Evolutionary conservation across 768 basidiomycete genomes (phyloP).

Genomic region (Kwoniella dendrophila): DNA sequence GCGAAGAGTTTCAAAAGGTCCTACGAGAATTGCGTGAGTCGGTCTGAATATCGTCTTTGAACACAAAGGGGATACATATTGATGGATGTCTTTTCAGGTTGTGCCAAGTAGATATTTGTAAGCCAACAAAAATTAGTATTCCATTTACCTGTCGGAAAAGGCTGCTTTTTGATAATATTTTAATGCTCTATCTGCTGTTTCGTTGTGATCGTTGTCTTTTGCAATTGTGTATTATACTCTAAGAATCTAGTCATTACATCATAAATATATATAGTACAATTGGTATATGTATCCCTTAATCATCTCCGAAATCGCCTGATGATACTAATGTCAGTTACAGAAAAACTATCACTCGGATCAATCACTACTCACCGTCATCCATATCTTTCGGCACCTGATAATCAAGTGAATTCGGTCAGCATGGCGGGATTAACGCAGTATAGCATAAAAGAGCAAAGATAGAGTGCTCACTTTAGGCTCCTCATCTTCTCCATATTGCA

Average conservation of each 20-base stretch:
- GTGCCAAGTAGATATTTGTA: too few relatives aligned
- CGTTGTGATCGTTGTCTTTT: too few relatives aligned
- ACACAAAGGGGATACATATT: too few relatives aligned
- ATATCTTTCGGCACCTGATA: constrained; percentile 76
- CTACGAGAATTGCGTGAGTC: constrained; percentile 4
- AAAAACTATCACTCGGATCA: not conserved
- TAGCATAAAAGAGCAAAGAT: not conserved
- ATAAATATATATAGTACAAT: not conserved
- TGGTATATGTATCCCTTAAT: constrained; percentile 24
- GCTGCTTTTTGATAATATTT: too few relatives aligned
- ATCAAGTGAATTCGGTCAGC: constrained; percentile 15
- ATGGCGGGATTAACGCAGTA: not conserved
- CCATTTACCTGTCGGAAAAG: too few relatives aligned
- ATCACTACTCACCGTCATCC: constrained; percentile 63
- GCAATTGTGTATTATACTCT: not conserved
- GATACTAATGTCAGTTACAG: constrained; percentile 6
- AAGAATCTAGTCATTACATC: not conserved
- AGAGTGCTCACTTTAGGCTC: constrained; percentile 80
- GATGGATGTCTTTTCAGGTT: too few relatives aligned
- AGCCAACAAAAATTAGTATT: too few relatives aligned
- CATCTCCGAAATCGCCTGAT: constrained; percentile 41
- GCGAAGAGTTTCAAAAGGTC: constrained; percentile 6
- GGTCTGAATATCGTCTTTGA: not conserved
- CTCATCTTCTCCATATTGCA: constrained; percentile 99
- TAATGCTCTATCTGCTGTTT: too few relatives aligned